Conservation (phyloP, 2,329 filamentous ascomycete species). For the Celoporthe dispersa region DNA sequence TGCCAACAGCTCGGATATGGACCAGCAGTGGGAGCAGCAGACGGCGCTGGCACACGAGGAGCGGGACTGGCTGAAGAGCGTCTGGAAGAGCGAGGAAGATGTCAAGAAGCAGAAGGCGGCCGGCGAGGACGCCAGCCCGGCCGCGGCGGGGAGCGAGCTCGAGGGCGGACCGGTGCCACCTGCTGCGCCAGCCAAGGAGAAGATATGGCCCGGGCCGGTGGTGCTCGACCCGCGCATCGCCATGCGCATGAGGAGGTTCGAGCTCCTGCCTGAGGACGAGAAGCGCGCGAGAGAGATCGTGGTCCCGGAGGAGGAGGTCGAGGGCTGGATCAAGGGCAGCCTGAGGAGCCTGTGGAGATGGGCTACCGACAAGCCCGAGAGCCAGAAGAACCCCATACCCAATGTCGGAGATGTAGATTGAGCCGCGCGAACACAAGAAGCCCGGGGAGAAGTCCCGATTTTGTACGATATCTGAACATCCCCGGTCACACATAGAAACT, state of each 20-base stretch:
- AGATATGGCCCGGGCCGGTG: constrained; percentile 76
- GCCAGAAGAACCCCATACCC: constrained; percentile 43
- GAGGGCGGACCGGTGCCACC: constrained; percentile 10
- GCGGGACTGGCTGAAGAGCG: constrained; percentile 81
- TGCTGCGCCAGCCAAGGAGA: constrained; percentile 52
- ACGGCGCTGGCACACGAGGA: constrained; percentile 72
- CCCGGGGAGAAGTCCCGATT: too few relatives aligned
- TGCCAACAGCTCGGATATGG: constrained; percentile 35
- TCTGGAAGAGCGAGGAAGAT: constrained; percentile 59
- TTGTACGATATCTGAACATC: constrained; percentile 6
- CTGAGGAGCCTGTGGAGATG: constrained; percentile 58
- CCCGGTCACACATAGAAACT: neutral
- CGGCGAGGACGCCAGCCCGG: constrained; percentile 27
- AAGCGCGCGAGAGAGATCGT: constrained; percentile 65
- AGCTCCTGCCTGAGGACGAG: constrained; percentile 71
- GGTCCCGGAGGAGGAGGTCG: constrained; percentile 69
- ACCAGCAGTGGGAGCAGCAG: constrained; percentile 62
- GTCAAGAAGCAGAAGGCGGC: constrained; percentile 53
- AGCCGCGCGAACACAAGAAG: neutral
- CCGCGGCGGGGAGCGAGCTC: constrained; percentile 20
- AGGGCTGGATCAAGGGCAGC: constrained; percentile 69
- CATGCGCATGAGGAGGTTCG: constrained; percentile 79
- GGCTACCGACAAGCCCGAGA: constrained; percentile 47
- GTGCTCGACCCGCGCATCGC: constrained; percentile 77
- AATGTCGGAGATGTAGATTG: constrained; percentile 34